A percentile compares a stretch with the other conserved stretches of the same genome.
Evolutionary conservation across 2,329 filamentous ascomycete genomes (phyloP).

Genomic region (Tolypocladium endophyticum): DNA sequence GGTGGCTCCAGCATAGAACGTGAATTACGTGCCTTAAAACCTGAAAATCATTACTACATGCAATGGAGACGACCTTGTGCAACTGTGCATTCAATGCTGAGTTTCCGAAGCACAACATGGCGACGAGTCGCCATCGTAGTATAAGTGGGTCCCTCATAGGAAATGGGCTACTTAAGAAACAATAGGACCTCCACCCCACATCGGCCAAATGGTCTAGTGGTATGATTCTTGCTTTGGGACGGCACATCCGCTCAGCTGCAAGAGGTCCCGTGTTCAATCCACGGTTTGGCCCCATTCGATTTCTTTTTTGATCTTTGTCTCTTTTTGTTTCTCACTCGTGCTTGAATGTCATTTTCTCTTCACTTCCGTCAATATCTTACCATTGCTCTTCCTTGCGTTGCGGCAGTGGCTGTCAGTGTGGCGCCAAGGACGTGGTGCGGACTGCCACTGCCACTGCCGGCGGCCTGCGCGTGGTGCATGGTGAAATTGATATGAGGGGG

Average conservation of each 20-base stretch:
- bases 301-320: slow-evolving; percentile 3
- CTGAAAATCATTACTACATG: too few species aligned
- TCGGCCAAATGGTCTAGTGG: slow-evolving; percentile 20
- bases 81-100: background rate
- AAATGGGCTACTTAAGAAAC: background rate
- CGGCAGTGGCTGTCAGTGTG: too few species aligned
- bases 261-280: slow-evolving; percentile 24
- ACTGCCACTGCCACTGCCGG: too few species aligned
- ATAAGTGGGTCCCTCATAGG: background rate
- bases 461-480: too few species aligned
- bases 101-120: background rate
- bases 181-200: slow-evolving; percentile 1
- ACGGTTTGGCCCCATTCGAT: slow-evolving; percentile 12
- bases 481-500: too few species aligned
- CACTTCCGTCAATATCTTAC: too few species aligned
- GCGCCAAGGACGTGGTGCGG: too few species aligned
- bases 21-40: slow-evolving; percentile 1
- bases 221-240: slow-evolving; percentile 24
- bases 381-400: too few species aligned
- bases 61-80: background rate
- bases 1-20: slow-evolving; percentile 17
- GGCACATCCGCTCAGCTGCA: slow-evolving; percentile 8
- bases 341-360: background rate
- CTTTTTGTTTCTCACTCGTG: background rate
- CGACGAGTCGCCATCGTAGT: background rate